A percentile compares a stretch with the other conserved stretches of the same genome.
Evolutionary conservation across 148 eudicot genomes (phyloP).

Genomic region (Polygonum aviculare): DNA sequence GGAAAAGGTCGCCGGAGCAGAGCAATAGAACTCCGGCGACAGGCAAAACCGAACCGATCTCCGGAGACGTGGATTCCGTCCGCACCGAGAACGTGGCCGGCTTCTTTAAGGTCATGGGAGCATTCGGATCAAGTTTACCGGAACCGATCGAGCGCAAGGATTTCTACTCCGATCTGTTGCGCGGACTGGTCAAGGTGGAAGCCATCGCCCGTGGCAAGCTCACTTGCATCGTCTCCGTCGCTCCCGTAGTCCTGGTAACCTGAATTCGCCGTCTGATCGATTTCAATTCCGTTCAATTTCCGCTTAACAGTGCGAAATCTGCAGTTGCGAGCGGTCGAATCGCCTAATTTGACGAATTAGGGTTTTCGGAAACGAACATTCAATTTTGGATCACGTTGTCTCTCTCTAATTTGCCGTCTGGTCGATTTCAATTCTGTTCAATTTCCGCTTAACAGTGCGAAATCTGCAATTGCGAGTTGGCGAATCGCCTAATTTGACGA

Average conservation of each 20-base stretch:
- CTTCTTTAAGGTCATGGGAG: conserved; percentile 10
- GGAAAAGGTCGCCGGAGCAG: neutral
- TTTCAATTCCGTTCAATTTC: neutral
- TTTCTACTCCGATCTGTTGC: conserved; percentile 23
- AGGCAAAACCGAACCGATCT: neutral
- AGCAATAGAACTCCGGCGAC: neutral
- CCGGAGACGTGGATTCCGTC: neutral
- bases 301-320: no score
- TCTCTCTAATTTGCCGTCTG: neutral
- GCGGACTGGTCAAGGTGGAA: conserved; percentile 27
- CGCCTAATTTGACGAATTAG: neutral
- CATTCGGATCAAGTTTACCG: conserved; percentile 6
- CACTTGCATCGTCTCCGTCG: conserved; percentile 33
- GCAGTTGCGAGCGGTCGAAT: neutral
- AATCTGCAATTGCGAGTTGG: neutral
- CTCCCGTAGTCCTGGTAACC: conserved; percentile 34
- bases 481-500: neutral
- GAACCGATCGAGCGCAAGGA: conserved; percentile 8
- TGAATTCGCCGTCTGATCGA: neutral
- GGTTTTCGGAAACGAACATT: neutral
- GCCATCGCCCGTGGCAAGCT: conserved; percentile 33
- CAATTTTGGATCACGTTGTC: neutral
- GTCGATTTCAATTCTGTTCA: no score
- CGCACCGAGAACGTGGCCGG: neutral
- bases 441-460: no score